phyloP scores from a whole-genome alignment of 352 stramenopile genomes.

The Phytopythium boreale region DNA sequence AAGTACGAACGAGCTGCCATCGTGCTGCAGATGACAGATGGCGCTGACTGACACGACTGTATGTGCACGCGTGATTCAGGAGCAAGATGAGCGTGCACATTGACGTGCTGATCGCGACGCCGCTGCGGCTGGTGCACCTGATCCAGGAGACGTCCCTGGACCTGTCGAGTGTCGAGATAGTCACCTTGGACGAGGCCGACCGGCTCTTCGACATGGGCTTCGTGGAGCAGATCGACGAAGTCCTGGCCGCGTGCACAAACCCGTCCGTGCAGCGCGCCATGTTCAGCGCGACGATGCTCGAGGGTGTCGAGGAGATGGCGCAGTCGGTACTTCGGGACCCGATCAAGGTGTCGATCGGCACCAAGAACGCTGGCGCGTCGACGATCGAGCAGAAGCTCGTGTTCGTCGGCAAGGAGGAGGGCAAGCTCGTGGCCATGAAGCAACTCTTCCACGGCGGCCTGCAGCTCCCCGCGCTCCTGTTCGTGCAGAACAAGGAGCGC shows the following conservation, averaged over 20 bases:
- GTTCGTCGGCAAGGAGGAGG: slow-evolving; percentile 99
- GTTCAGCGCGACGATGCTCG: slow-evolving; percentile 98
- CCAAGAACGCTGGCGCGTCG: slow-evolving; percentile 82
- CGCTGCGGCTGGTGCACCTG: slow-evolving; percentile 92
- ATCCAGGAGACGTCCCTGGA: slow-evolving; percentile 87
- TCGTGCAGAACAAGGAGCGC: slow-evolving; percentile 98
- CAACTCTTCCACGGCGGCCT: slow-evolving; percentile 91
- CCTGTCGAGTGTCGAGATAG: slow-evolving; percentile 84
- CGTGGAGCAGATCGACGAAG: slow-evolving; percentile 96
- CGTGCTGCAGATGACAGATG: background rate
- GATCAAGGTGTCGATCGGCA: slow-evolving; percentile 94
- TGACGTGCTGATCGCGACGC: slow-evolving; percentile 96
- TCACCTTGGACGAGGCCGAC: slow-evolving; percentile 99
- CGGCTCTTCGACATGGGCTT: slow-evolving; percentile 97
- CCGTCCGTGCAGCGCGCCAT: slow-evolving; percentile 91
- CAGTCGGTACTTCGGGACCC: slow-evolving; percentile 96
- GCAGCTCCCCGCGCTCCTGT: slow-evolving; percentile 96
- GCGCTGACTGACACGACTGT: background rate
- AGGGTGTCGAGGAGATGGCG: slow-evolving; percentile 94
- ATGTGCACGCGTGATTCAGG: slow-evolving; percentile 21
- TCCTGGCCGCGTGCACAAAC: slow-evolving; percentile 91
- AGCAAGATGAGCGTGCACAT: slow-evolving; percentile 82
- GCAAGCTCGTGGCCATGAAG: slow-evolving; percentile 97
- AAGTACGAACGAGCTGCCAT: slow-evolving; percentile 32
- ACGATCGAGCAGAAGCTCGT: slow-evolving; percentile 95